Conservation (phyloP, 2,329 filamentous ascomycete genomes). For the Pseudodiploospora longispora region DNA sequence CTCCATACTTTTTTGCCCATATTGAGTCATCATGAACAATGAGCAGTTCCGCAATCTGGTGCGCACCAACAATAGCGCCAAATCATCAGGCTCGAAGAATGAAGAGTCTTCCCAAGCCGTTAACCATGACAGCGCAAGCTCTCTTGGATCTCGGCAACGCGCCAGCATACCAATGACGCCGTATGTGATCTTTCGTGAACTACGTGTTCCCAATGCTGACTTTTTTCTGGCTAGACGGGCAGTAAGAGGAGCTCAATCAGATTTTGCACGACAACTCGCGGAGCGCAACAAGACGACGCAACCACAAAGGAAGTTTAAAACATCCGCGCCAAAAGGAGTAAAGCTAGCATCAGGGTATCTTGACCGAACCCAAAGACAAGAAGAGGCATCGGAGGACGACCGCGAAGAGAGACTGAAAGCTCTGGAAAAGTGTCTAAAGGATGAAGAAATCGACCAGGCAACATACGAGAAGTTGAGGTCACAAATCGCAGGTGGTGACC, state of each 20-base stretch:
- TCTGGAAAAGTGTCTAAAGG: conserved; percentile 72
- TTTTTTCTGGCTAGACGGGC: conserved; percentile 46
- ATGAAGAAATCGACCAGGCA: conserved; percentile 72
- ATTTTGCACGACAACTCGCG: conserved; percentile 79
- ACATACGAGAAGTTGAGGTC: conserved; percentile 69
- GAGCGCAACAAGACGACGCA: conserved; percentile 54
- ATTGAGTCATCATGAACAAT: conserved; percentile 75
- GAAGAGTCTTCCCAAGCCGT: conserved; percentile 31
- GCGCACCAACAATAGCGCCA: conserved; percentile 39
- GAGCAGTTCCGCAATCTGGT: conserved; percentile 83
- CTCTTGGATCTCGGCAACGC: conserved; percentile 69
- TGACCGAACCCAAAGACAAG: conserved; percentile 66
- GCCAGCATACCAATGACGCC: conserved; percentile 92
- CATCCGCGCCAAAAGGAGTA: conserved; percentile 73
- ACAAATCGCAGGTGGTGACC: conserved; percentile 75
- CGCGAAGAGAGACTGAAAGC: conserved; percentile 62
- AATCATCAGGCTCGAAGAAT: conserved; percentile 33
- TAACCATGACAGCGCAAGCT: conserved; percentile 26
- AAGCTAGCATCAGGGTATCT: conserved; percentile 74
- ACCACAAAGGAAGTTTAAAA: conserved; percentile 65
- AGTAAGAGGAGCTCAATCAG: conserved; percentile 44
- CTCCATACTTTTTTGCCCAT: not conserved
- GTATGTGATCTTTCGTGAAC: conserved; percentile 38
- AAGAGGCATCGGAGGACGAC: conserved; percentile 44
- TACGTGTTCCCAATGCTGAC: conserved; percentile 14